Conservation (phyloP, 257 asterid genomes). For the Solanum gandarillasii region DNA sequence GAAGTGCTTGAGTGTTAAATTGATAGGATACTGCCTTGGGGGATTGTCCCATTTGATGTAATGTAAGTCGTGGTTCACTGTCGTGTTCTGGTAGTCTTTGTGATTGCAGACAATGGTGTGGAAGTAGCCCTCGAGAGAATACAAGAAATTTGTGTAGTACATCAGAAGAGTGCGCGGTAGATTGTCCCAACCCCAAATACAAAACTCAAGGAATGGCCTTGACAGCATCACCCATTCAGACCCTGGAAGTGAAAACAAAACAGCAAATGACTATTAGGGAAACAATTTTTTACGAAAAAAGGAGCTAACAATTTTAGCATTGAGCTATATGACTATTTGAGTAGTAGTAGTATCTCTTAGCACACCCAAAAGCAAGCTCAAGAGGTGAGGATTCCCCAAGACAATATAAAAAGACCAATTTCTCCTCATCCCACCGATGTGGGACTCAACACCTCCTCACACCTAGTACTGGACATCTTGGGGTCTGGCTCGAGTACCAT, state of each 20-base stretch:
- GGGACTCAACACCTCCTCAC: neutral
- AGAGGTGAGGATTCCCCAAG: neutral
- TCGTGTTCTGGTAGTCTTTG: constrained; percentile 85
- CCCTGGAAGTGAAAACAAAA: constrained; percentile 30
- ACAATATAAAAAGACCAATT: neutral
- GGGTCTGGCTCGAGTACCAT: neutral
- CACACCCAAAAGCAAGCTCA: neutral
- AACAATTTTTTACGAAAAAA: neutral
- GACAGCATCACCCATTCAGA: constrained; percentile 71
- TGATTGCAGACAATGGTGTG: constrained; percentile 84
- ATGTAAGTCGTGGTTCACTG: constrained; percentile 82
- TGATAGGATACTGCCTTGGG: constrained; percentile 44
- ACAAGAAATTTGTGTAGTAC: constrained; percentile 88
- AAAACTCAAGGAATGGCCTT: constrained; percentile 82
- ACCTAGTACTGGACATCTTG: neutral
- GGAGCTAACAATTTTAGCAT: neutral
- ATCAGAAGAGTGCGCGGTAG: constrained; percentile 89
- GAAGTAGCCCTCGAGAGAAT: constrained; percentile 82
- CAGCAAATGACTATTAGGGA: neutral
- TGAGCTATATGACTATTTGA: neutral
- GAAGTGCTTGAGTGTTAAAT: constrained; percentile 42
- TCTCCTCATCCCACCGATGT: neutral
- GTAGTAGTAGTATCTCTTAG: neutral
- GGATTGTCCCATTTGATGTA: constrained; percentile 75
- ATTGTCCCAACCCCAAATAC: constrained; percentile 98